These are phyloP conservation scores for Bombardia bombarda DNA, from an alignment of 495 filamentous ascomycete species.

Conservation along the genomic window DNA sequence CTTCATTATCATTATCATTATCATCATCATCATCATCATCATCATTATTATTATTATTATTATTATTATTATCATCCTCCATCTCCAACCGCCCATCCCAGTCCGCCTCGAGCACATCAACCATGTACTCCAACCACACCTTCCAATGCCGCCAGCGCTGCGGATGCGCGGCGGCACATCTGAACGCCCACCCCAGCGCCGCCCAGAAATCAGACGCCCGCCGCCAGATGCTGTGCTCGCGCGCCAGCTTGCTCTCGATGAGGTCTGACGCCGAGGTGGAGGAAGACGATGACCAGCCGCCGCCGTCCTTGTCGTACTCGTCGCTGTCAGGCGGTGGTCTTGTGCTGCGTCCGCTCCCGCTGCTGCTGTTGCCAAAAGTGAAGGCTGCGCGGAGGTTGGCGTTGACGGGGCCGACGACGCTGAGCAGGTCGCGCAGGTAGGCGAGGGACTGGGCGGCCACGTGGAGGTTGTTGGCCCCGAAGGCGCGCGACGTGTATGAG, in stretches of 20 bases:
- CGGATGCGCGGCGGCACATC: slow-evolving; percentile 66
- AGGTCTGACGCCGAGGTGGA: slow-evolving; percentile 16
- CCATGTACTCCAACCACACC: slow-evolving; percentile 71
- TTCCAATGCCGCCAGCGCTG: slow-evolving; percentile 79
- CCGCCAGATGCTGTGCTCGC: slow-evolving; percentile 59
- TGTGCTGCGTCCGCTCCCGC: neutral
- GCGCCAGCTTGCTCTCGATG: slow-evolving; percentile 47
- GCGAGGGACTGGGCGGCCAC: slow-evolving; percentile 29
- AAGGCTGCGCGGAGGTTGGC: slow-evolving; percentile 31
- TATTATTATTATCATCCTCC: too few relatives aligned
- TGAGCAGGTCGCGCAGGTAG: slow-evolving; percentile 34
- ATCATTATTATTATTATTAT: too few relatives aligned
- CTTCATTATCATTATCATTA: too few relatives aligned
- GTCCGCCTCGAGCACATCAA: slow-evolving; percentile 70
- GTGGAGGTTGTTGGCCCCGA: slow-evolving; percentile 25
- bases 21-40: too few relatives aligned
- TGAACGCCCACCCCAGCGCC: slow-evolving; percentile 86
- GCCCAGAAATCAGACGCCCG: slow-evolving; percentile 82
- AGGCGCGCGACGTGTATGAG: slow-evolving; percentile 44
- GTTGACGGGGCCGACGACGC: slow-evolving; percentile 33
- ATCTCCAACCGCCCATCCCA: slow-evolving; percentile 49
- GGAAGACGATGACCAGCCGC: too few relatives aligned
- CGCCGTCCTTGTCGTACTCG: too few relatives aligned
- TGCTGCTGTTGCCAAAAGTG: slow-evolving; percentile 12
- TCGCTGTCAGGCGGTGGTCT: too few relatives aligned